Conservation (phyloP, 352 stramenopile genomes). For the Blastocystis sp. region DNA sequence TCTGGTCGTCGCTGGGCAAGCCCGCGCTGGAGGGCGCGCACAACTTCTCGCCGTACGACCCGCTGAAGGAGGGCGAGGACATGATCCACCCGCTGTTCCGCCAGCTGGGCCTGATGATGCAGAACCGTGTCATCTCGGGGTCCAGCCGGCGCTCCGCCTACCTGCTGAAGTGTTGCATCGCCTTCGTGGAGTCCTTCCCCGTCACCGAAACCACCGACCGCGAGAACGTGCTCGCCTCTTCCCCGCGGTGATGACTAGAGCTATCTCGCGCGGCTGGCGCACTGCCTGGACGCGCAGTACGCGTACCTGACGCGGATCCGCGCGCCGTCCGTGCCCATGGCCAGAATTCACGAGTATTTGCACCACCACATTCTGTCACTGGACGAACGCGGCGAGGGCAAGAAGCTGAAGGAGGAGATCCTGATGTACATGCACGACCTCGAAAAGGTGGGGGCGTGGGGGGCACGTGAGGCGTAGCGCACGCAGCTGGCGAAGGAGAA, state of each 20-base stretch:
- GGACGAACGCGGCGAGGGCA: neutral
- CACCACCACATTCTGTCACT: neutral
- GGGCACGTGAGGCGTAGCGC: neutral
- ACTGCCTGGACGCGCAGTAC: conserved; percentile 16
- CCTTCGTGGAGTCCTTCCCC: conserved; percentile 4
- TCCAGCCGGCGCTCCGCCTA: conserved; percentile 1
- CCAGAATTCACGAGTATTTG: conserved; percentile 17
- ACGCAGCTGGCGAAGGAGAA: conserved; percentile 13
- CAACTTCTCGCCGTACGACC: neutral
- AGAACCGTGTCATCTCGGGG: conserved; percentile 29
- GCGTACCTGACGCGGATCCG: conserved; percentile 7
- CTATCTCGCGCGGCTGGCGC: neutral
- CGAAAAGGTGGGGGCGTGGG: neutral
- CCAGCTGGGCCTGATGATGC: conserved; percentile 41
- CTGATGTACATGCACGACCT: conserved; percentile 9
- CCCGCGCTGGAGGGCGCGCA: neutral
- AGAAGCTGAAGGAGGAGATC: neutral
- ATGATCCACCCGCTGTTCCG: conserved; percentile 17
- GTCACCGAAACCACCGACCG: neutral
- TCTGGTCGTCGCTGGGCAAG: neutral
- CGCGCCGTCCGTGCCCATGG: conserved; percentile 44
- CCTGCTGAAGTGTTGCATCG: neutral
- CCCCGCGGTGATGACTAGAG: neutral
- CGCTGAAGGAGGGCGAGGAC: neutral
- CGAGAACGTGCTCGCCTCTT: neutral